Conservation (phyloP, 2,329 filamentous ascomycete genomes). For the Incumbomyces delicatus region DNA sequence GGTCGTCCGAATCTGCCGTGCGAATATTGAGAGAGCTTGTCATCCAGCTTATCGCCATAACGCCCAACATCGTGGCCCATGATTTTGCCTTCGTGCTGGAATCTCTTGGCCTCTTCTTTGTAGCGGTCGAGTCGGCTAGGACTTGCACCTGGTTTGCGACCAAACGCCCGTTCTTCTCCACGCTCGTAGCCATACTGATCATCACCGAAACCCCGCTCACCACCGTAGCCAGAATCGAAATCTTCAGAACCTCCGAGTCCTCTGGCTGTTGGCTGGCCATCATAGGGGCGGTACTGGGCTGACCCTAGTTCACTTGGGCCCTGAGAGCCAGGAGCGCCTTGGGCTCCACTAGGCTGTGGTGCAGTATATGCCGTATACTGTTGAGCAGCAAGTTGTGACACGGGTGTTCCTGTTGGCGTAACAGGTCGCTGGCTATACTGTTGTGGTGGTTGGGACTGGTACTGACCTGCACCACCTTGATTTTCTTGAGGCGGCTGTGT, state of each 20-base stretch:
- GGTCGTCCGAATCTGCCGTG: constrained; percentile 15
- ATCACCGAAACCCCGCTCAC: constrained; percentile 27
- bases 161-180: constrained; percentile 23
- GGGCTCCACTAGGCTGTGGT: constrained; percentile 2
- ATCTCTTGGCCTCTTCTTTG: constrained; percentile 13
- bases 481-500: neutral
- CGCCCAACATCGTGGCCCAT: constrained; percentile 29
- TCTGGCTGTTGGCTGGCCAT: constrained; percentile 11
- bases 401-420: neutral
- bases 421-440: neutral
- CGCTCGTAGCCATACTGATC: constrained; percentile 24
- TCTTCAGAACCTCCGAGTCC: constrained; percentile 13
- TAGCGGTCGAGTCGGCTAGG: constrained; percentile 25
- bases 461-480: neutral
- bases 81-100: constrained; percentile 15
- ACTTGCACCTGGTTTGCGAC: constrained; percentile 24
- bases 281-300: constrained; percentile 12
- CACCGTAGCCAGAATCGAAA: constrained; percentile 26
- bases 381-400: neutral
- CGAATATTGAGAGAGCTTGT: constrained; percentile 31
- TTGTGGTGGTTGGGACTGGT: neutral
- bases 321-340: constrained; percentile 12
- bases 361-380: constrained; percentile 1
- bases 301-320: constrained; percentile 11
- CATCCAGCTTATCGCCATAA: constrained; percentile 30